Base-by-base conservation (phyloP, 1,139 yeast genomes). In the Suhomyces anneliseae region DNA sequence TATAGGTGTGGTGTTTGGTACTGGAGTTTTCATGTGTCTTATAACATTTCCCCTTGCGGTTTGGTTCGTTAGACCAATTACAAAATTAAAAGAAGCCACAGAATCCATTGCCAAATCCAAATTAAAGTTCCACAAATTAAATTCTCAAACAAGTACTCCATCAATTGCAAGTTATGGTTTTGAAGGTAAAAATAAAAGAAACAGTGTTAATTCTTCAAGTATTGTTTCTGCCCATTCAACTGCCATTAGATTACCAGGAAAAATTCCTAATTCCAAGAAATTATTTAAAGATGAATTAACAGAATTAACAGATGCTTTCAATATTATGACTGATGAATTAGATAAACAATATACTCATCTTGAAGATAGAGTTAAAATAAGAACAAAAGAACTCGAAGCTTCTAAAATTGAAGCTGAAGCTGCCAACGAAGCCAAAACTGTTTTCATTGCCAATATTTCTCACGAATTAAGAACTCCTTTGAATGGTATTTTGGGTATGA, bases 401-500 rank as follows among this genome's bases (percentile, higher is more conserved):
- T 95, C 96, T 9, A 90, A 88, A 58, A 78, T 87, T 34, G 90
- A 87, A 62, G 97, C 97, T 0, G 97, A 92, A 66, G 81, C 86
- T 35, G 98, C 99, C 2, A 92, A 90, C 66, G 97, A 90, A 59
- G 96, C 97, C 8, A 92, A 92, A 60, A 88, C 97, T 0, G 89
- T 90, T 12, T 93, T 93, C 65, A 90, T 93, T 64, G 98, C 98
- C 15, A 93, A 92, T 63, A 90, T 93, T 35, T 90, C 97, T 0
- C 98, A 93, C 63, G 99, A 93, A 68, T 76, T 93, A 60, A 78
- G 97, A 55, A 93, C 99, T 0, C 99, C 99, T 1, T 72, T 93
- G 56, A 93, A 93, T 65, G 99, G 98, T 62, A 93, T 93, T 39
- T 71, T 93, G 48, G 99, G 99, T 47, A 89, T 93, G 96, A 88